Conservation (phyloP, 495 filamentous ascomycete species). For the Xylaria palmicola region DNA sequence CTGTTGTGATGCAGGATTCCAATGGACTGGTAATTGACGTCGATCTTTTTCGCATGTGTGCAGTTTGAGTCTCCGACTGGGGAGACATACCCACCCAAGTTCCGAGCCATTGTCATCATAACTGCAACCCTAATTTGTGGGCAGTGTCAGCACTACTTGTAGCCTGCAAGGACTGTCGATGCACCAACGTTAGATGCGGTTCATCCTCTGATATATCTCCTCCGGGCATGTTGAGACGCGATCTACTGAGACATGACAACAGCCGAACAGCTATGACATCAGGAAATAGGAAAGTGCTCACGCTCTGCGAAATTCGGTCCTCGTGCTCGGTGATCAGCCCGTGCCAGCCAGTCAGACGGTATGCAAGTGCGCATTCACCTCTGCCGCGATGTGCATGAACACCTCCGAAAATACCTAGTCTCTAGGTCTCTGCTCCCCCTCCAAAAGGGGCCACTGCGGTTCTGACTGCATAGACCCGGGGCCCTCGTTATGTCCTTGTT, state of each 20-base stretch:
- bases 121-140: neutral
- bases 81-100: neutral
- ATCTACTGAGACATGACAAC: neutral
- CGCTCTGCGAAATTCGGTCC: neutral
- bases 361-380: neutral
- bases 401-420: neutral
- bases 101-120: neutral
- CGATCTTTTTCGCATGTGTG: conserved; percentile 3
- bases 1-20: neutral
- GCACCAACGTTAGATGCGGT: no score
- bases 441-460: no score
- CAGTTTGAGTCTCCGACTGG: no score
- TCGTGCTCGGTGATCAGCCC: neutral
- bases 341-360: neutral
- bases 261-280: conserved; percentile 2
- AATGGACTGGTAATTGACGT: conserved; percentile 1
- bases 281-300: neutral
- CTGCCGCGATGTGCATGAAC: neutral
- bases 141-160: neutral
- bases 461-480: no score
- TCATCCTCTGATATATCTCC: neutral
- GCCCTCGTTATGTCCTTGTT: no score
- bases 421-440: no score
- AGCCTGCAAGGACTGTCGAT: no score
- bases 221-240: no score